Base-by-base conservation (phyloP, 2,329 filamentous ascomycete species). In the Aspergillus flavus region DNA sequence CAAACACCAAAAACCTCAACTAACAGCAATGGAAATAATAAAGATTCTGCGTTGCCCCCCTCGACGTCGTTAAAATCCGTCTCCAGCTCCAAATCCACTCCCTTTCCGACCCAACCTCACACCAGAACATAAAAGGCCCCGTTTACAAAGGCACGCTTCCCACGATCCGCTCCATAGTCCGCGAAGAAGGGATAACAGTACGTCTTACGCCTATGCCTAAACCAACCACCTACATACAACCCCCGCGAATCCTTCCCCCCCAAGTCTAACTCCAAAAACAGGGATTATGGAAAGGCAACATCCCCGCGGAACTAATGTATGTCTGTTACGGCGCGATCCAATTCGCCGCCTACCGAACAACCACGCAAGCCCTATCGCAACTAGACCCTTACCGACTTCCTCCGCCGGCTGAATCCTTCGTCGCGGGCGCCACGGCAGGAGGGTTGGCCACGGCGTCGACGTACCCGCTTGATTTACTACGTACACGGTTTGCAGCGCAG, bases 61-160 rank as follows among this genome's bases (percentile, higher is more conserved):
- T 99, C 69, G 95, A 99, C 79, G 95, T 99, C 66, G 89, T 98
- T 81, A 98, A 99, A 83, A 99, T 99, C 80, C 92, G 95, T 54
- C 89, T 98, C 53, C 95, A 99, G 78, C 88, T 99, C 21, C 95
- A 98, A 79, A 87, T 91, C 52, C 91, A 96, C 81, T 93, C 92
- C 56, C 86, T 92, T 64, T 90, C 90, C 71, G 90, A 94, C 73
- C 91, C 92, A 2, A 79, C 88, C 11, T 85, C 87, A 53, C 83
- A 87, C 66, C 81, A 81, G 58, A 72, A 79, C 67, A 71, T 83
- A 62, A 72, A 75, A 57, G 82, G 78, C 2, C 79, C 80, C 71
- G 57, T 84, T 59, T 75, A 94, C 81, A 92, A 90, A 74, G 93
- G 93, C 69, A 93, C 92, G 0, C 71, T 93, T 46, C 84, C 86